A percentile compares a stretch with the other conserved stretches of the same genome.
phyloP scores from a whole-genome alignment of 495 filamentous ascomycete species.

The Cetradonia linearis region DNA sequence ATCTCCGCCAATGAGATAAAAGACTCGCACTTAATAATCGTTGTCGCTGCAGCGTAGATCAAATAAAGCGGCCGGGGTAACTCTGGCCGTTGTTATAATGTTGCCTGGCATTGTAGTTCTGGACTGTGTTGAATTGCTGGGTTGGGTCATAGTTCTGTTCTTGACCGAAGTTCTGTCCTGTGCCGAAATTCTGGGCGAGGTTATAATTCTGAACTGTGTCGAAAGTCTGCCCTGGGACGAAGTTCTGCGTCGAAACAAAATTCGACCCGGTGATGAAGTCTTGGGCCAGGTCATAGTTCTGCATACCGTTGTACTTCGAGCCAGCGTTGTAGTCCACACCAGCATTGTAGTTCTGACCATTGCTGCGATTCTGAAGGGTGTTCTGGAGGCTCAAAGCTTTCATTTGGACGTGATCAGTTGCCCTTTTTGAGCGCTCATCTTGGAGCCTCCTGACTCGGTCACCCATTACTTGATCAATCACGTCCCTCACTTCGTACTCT shows the following conservation, averaged over 20 bases:
- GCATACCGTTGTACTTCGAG: background rate
- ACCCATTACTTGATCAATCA: slow-evolving; percentile 51
- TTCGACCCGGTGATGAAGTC: background rate
- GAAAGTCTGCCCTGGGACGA: background rate
- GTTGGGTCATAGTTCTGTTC: background rate
- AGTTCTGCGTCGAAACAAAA: background rate
- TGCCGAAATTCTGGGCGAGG: background rate
- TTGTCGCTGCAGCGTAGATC: background rate
- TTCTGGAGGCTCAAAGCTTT: background rate
- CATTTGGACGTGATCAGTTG: background rate
- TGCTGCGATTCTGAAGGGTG: background rate
- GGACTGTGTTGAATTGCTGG: slow-evolving; percentile 1
- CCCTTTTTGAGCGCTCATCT: background rate
- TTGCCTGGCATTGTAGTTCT: background rate
- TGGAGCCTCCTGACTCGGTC: slow-evolving; percentile 4
- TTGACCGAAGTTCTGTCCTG: background rate
- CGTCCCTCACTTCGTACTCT: slow-evolving; percentile 86
- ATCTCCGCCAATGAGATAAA: background rate
- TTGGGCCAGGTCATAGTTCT: background rate
- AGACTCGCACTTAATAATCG: background rate
- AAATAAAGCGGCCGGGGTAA: background rate
- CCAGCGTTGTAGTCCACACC: background rate
- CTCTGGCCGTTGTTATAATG: background rate
- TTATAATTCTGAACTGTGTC: background rate
- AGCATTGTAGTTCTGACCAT: background rate